Conservation (phyloP, 2,329 filamentous ascomycete genomes). For the Zymoseptoria crescenta region DNA sequence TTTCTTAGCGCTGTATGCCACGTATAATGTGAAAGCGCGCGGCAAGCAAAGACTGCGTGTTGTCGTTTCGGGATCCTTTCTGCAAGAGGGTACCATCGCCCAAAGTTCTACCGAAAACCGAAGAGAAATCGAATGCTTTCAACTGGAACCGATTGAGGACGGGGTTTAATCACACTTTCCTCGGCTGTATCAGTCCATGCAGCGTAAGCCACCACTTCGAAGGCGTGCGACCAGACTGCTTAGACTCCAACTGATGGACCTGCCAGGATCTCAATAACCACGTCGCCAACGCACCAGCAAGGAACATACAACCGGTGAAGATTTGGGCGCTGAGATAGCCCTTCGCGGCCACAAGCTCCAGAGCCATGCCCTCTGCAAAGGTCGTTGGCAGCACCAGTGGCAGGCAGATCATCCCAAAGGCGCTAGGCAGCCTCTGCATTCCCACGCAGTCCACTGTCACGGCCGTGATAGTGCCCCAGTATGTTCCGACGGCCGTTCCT, state of each 20-base stretch:
- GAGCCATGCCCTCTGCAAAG: conserved; percentile 22
- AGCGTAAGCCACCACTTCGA: neutral
- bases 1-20: too few relatives aligned
- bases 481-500: conserved; percentile 18
- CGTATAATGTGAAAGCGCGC: too few relatives aligned
- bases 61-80: too few relatives aligned
- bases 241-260: conserved; percentile 41
- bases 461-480: conserved; percentile 22
- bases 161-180: neutral
- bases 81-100: too few relatives aligned
- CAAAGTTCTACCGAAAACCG: too few relatives aligned
- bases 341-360: conserved; percentile 16
- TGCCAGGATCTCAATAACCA: conserved; percentile 53
- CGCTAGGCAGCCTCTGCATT: conserved; percentile 17
- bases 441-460: conserved; percentile 23
- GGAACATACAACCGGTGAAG: conserved; percentile 52
- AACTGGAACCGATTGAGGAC: too few relatives aligned
- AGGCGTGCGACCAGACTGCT: neutral
- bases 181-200: neutral
- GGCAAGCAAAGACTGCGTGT: too few relatives aligned
- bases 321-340: conserved; percentile 49
- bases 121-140: too few relatives aligned
- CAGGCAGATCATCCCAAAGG: conserved; percentile 23
- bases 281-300: conserved; percentile 44
- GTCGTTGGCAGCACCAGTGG: conserved; percentile 20